These are phyloP conservation scores for Geotrichum ghanense DNA, from an alignment of 805 yeast species.

Conservation along the genomic window DNA sequence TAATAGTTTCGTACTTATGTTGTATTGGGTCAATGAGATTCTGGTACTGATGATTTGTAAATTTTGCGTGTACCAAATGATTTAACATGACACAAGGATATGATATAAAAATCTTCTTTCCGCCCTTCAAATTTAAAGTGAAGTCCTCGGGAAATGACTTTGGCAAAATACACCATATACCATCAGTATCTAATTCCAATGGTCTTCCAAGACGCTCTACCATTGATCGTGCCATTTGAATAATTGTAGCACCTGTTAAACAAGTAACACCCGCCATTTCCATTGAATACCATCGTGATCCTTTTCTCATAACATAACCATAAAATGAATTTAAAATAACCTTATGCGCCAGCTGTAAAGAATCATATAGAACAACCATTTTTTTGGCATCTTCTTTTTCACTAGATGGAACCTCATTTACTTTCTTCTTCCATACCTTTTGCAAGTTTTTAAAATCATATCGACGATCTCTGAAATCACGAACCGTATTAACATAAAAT, in stretches of 20 bases:
- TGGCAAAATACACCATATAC: constrained; percentile 98
- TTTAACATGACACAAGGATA: constrained; percentile 96
- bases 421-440: constrained; percentile 86
- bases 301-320: constrained; percentile 98
- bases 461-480: constrained; percentile 89
- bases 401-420: constrained; percentile 40
- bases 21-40: constrained; percentile 60
- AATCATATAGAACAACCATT: constrained; percentile 88
- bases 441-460: constrained; percentile 91
- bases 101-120: constrained; percentile 65
- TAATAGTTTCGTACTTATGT: constrained; percentile 59
- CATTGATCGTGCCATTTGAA: constrained; percentile 88
- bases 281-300: constrained; percentile 98
- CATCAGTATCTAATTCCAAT: constrained; percentile 93
- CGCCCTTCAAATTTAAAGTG: constrained; percentile 57
- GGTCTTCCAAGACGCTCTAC: constrained; percentile 95
- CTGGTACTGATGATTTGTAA: constrained; percentile 93
- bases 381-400: constrained; percentile 83
- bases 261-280: constrained; percentile 99
- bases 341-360: constrained; percentile 92
- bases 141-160: constrained; percentile 86
- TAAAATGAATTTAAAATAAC: constrained; percentile 93
- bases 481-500: constrained; percentile 87
- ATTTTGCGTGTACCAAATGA: constrained; percentile 78
- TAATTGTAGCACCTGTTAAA: constrained; percentile 93